Percentiles rank a stretch among this genome's conserved stretches.
Conservation (phyloP, 1,139 yeast genomes). For the Pneumocystis murina region DNA sequence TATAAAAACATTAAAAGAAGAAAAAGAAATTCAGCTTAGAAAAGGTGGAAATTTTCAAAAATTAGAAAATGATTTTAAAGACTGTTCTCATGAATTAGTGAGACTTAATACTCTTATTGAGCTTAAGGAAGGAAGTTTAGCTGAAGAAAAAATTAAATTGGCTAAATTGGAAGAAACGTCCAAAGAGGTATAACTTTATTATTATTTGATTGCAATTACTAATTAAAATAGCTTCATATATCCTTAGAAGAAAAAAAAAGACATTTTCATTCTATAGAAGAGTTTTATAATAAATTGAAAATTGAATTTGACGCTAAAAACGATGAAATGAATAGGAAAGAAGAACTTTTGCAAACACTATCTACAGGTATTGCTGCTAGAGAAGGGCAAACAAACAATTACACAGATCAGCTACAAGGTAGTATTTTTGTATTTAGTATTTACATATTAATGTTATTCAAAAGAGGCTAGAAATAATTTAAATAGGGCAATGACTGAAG, state of each 20-base stretch:
- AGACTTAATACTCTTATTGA: constrained; percentile 51
- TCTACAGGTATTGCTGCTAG: constrained; percentile 83
- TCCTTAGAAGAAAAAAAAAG: constrained; percentile 15
- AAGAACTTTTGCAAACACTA: constrained; percentile 66
- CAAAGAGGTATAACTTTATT: constrained; percentile 13
- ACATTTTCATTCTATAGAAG: constrained; percentile 20
- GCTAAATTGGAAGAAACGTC: constrained; percentile 15
- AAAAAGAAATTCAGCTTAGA: constrained; percentile 44
- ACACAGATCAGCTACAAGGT: constrained; percentile 45
- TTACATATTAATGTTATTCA: not conserved
- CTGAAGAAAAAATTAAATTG: constrained; percentile 32
- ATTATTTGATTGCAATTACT: not conserved
- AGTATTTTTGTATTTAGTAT: not conserved
- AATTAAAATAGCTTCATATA: not conserved
- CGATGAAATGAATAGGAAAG: constrained; percentile 43
- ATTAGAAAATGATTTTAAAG: constrained; percentile 45
- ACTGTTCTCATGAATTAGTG: constrained; percentile 50
- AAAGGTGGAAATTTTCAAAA: constrained; percentile 50
- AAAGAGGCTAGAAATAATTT: constrained; percentile 45
- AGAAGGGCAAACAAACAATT: constrained; percentile 72
- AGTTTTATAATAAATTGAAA: constrained; percentile 34
- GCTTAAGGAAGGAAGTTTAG: constrained; percentile 38
- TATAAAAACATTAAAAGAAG: constrained; percentile 37
- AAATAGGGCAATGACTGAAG: constrained; percentile 39
- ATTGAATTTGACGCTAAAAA: constrained; percentile 33